Conservation (phyloP, 805 yeast genomes). For the Blastobotrys peoriensis region DNA sequence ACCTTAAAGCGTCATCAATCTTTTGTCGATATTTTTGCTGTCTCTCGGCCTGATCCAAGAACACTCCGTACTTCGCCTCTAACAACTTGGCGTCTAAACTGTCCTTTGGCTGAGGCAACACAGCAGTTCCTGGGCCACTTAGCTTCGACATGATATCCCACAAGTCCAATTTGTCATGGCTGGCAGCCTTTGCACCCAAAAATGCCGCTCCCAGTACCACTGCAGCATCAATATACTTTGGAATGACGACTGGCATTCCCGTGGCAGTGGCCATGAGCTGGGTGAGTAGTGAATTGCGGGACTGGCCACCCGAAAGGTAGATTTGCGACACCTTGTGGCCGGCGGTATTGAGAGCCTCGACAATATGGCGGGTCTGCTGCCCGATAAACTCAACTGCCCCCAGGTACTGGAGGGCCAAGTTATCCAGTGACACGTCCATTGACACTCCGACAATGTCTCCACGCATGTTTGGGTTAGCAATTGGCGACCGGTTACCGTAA, state of each 20-base stretch:
- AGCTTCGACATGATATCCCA: constrained; percentile 85
- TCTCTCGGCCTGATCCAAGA: constrained; percentile 77
- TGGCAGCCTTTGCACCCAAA: constrained; percentile 90
- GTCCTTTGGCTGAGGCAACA: constrained; percentile 53
- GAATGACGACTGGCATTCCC: constrained; percentile 84
- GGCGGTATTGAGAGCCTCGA: constrained; percentile 70
- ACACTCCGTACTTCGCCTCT: constrained; percentile 74
- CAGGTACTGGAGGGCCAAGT: constrained; percentile 76
- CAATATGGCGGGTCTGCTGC: constrained; percentile 93
- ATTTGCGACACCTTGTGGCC: constrained; percentile 76
- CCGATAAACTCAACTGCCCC: constrained; percentile 98
- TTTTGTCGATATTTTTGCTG: constrained; percentile 70
- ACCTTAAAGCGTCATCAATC: constrained; percentile 35
- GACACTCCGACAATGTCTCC: constrained; percentile 89
- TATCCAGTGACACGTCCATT: constrained; percentile 82
- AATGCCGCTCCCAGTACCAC: constrained; percentile 95
- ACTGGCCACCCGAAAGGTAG: constrained; percentile 95
- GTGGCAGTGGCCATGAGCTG: constrained; percentile 89
- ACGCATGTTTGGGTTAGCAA: constrained; percentile 90
- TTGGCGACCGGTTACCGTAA: constrained; percentile 96
- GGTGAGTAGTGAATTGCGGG: constrained; percentile 85
- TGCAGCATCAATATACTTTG: constrained; percentile 92
- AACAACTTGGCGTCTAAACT: constrained; percentile 67
- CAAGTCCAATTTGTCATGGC: constrained; percentile 42
- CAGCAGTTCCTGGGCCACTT: constrained; percentile 78